Evolutionary conservation across 2,329 filamentous ascomycete species (phyloP).

Genomic region (Verticillium isaacii): DNA sequence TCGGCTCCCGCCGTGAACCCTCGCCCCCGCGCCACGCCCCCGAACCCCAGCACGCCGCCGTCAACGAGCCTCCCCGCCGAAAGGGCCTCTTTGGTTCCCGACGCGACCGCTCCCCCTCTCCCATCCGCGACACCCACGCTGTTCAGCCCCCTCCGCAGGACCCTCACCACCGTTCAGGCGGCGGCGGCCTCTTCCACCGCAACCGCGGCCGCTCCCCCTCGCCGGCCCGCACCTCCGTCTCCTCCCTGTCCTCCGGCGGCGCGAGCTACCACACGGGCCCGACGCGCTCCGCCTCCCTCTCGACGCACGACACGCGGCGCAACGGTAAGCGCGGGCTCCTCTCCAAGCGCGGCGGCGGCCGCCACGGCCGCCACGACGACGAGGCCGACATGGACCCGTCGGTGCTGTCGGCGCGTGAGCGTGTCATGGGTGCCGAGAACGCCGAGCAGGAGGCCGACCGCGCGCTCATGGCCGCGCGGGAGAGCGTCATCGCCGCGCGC

Average conservation of each 20-base stretch:
- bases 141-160: background rate
- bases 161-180: conserved; percentile 2
- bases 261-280: conserved; percentile 17
- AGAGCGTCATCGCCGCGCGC: conserved; percentile 56
- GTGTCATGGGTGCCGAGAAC: conserved; percentile 56
- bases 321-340: conserved; percentile 33
- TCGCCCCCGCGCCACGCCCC: conserved; percentile 24
- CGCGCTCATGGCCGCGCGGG: conserved; percentile 52
- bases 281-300: conserved; percentile 14
- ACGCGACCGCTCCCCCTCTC: conserved; percentile 20
- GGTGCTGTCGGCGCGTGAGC: conserved; percentile 57
- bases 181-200: conserved; percentile 19
- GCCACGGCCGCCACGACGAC: background rate
- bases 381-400: conserved; percentile 52
- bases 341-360: conserved; percentile 35
- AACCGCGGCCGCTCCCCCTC: conserved; percentile 18
- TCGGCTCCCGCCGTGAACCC: conserved; percentile 20
- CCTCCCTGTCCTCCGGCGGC: conserved; percentile 11
- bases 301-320: conserved; percentile 19
- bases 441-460: conserved; percentile 63
- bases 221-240: conserved; percentile 17
- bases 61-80: conserved; percentile 15
- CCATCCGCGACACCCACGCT: conserved; percentile 1
- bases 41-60: conserved; percentile 19
- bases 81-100: conserved; percentile 28